Evolutionary conservation across 1,284 basidiomycete genomes (phyloP), one percentile per base, ranked within the genome.

Genomic region (Tausonia pullulans): DNA sequence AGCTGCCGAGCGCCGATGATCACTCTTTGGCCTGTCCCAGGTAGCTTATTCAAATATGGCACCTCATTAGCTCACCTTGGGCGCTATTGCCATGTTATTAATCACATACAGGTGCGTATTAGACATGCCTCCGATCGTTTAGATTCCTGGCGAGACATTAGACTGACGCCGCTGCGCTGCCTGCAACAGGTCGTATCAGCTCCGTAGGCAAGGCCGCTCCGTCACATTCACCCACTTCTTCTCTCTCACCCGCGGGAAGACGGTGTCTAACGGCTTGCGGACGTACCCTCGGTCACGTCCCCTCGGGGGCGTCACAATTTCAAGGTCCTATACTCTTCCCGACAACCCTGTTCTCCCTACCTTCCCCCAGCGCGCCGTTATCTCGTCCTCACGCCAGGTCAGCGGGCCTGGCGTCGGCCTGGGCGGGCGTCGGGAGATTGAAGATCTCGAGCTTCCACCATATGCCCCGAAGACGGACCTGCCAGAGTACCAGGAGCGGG

Each of bases 231-330:
- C 45, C 11, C 44, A 58, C n/a, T 10, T 58, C 57, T 46, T 58
- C 10, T 48, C 44, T 5, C 57, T 45, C 57, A 5, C 43, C 43
- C 43, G 44, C 8, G n/a, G 40, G 44, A 6, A 58, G 16, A 9
- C 39, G 13, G 13, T 59, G 27, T 27, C 27, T 27, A 27, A 27
- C 27, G 27, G 27, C 27, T 27, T 27, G 27, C 27, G 27, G 27
- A 27, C 49, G 45, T 60, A 49, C 58, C 58, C 58, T 49, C 58
- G 48, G 13, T 39, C 46, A 50, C 49, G 48, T n/a, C 58, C 58
- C 7, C 49, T 49, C 3, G 48, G 48, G 16, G 58, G 5, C 9
- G 5, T 43, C 16, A n/a, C 58, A 27, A 40, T 5, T 7, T 43
- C 46, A 1, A 8, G 5, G 7, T 16, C 11, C 13, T 49, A 60